phyloP scores from a whole-genome alignment of 805 yeast genomes.

The Kodamaea nitidulidarum region DNA sequence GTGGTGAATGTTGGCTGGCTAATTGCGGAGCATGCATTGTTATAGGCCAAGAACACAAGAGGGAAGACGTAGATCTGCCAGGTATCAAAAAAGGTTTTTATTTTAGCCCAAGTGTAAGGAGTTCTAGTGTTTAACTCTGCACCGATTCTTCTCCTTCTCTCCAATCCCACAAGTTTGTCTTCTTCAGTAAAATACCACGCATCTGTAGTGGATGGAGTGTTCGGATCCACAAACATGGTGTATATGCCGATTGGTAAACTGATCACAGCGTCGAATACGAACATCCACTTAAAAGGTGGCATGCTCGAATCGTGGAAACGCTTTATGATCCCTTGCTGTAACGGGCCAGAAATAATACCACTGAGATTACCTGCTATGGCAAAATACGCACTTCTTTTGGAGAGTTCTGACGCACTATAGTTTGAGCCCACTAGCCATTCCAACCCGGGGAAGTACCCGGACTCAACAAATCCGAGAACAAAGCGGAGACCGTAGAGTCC shows the following conservation, averaged over 20 bases:
- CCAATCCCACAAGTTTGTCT: constrained; percentile 44
- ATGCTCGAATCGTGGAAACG: constrained; percentile 15
- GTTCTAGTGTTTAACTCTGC: constrained; percentile 41
- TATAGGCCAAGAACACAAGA: constrained; percentile 32
- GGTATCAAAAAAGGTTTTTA: constrained; percentile 40
- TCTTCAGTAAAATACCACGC: constrained; percentile 40
- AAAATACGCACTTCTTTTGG: constrained; percentile 34
- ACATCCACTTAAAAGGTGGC: constrained; percentile 44
- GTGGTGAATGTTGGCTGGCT: constrained; percentile 36
- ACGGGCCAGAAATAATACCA: constrained; percentile 34
- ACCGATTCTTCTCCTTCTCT: constrained; percentile 32
- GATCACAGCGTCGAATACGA: constrained; percentile 42
- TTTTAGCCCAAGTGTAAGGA: constrained; percentile 37
- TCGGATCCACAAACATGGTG: constrained; percentile 43
- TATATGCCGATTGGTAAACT: constrained; percentile 37
- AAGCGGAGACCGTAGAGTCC: constrained; percentile 33
- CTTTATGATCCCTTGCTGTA: constrained; percentile 27
- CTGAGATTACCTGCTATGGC: constrained; percentile 34
- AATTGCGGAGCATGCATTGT: constrained; percentile 30
- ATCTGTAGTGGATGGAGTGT: constrained; percentile 42
- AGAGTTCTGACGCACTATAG: constrained; percentile 30
- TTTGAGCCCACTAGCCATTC: constrained; percentile 28
- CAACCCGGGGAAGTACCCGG: constrained; percentile 55
- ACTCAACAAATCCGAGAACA: constrained; percentile 42
- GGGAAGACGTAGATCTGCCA: constrained; percentile 51